A percentile compares a stretch with the other conserved stretches of the same genome.
phyloP scores from a whole-genome alignment of 2,329 filamentous ascomycete genomes.

The Colletotrichum filicis region DNA sequence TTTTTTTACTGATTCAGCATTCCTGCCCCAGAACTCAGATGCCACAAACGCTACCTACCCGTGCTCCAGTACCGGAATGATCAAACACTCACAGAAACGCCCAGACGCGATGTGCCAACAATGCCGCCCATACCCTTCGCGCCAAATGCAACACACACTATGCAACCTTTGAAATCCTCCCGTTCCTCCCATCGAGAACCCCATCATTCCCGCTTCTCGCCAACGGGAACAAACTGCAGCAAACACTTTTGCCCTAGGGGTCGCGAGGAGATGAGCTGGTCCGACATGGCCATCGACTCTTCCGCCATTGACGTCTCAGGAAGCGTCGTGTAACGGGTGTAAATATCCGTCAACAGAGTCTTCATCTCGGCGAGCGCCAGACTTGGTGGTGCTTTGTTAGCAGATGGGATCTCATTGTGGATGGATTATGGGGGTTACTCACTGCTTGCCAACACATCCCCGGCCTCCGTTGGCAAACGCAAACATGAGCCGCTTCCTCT shows the following conservation, averaged over 20 bases:
- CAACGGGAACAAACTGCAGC: slow-evolving; percentile 57
- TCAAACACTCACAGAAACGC: neutral
- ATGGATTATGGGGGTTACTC: slow-evolving; percentile 46
- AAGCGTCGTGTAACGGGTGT: slow-evolving; percentile 66
- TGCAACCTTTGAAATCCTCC: neutral
- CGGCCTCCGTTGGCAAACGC: slow-evolving; percentile 74
- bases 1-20: neutral
- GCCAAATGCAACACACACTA: neutral
- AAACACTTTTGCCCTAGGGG: slow-evolving; percentile 70
- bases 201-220: slow-evolving; percentile 13
- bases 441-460: slow-evolving; percentile 76
- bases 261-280: slow-evolving; percentile 75
- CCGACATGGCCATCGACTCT: slow-evolving; percentile 71
- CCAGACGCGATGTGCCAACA: neutral
- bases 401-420: neutral
- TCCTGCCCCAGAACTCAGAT: neutral
- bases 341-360: slow-evolving; percentile 70
- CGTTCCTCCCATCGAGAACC: neutral
- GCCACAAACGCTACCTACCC: neutral
- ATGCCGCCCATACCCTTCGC: neutral
- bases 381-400: slow-evolving; percentile 43
- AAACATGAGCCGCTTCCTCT: slow-evolving; percentile 72
- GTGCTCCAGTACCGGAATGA: neutral
- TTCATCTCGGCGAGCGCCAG: slow-evolving; percentile 77
- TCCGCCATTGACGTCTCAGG: slow-evolving; percentile 64